Base-by-base conservation (phyloP, 805 yeast genomes). In the Wickerhamiella azyma region DNA sequence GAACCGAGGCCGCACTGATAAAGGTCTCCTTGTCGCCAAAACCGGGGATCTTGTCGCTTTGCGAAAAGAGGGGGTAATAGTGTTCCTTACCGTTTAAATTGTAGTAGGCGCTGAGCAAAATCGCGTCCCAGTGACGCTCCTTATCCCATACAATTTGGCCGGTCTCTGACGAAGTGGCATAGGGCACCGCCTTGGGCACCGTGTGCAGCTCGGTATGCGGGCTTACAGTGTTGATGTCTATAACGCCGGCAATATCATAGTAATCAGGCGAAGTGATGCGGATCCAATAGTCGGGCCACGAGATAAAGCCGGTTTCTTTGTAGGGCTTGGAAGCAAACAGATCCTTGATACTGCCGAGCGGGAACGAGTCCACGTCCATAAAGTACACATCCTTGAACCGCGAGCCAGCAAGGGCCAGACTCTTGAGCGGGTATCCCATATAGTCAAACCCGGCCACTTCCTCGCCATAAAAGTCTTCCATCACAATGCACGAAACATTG, bases 211-310 rank as follows among this genome's bases (percentile, higher is more conserved):
- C 65, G 42, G 64, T 53, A 5, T 24, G 13, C n/a, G 28, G 21
- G 29, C 36, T 42, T 18, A 28, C 28, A 5, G 7, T 26, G 2
- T 8, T 19, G 14, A 36, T 8, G 17, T 42, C 28, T 11, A 42
- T 13, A 11, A 76, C 65, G 2, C 76, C 82, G 0, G 84, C 84
- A 52, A 85, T 76, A 26, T 75, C 72, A 61, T 81, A 85, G 55
- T 72, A 80, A 33, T 65, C 64, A 5, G 94, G 94, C 1, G 83
- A 74, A 1, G 88, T 82, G 6, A 88, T 77, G 52, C 94, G 71
- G 60, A 79, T 74, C 94, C 94, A 85, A 60, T 78, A 85, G 62
- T 85, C 95, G 1, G 94, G 94, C 89, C 94, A 85, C 21, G 77
- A 60, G 21, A 78, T 63, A 59, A 75, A 62, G 48, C 79, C 75